These are phyloP conservation scores for Penicillium cataractarum DNA, from an alignment of 495 filamentous ascomycete genomes.

Conservation along the genomic window DNA sequence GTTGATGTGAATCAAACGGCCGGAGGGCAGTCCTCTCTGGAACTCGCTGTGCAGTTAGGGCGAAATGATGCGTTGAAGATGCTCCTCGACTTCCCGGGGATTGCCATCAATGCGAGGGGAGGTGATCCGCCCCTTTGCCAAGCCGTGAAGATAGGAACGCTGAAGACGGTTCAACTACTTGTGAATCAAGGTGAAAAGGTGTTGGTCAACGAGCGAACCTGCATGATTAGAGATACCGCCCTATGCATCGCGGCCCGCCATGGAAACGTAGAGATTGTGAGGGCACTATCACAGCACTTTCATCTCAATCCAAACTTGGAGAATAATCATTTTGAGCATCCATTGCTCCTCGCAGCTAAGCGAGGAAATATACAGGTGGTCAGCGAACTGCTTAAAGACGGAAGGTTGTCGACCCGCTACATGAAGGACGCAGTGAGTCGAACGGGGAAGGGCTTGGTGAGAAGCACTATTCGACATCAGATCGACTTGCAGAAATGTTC, in stretches of 20 bases:
- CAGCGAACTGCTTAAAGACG: background rate
- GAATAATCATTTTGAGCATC: conserved; percentile 11
- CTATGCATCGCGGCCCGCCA: conserved; percentile 15
- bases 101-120: conserved; percentile 17
- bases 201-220: conserved; percentile 13
- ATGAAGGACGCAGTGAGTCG: too few species aligned
- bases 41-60: conserved; percentile 4
- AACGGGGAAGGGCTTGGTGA: too few species aligned
- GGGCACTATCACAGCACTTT: conserved; percentile 11
- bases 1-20: conserved; percentile 12
- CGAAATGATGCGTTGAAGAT: conserved; percentile 4
- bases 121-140: conserved; percentile 11
- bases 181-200: conserved; percentile 11
- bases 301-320: conserved; percentile 13
- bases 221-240: conserved; percentile 13
- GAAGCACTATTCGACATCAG: too few species aligned
- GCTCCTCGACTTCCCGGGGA: conserved; percentile 4
- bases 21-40: conserved; percentile 15
- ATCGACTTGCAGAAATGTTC: too few species aligned
- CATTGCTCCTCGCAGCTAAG: conserved; percentile 10
- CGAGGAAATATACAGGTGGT: conserved; percentile 2
- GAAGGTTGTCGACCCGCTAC: too few species aligned
- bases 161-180: conserved; percentile 9
- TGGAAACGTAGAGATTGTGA: conserved; percentile 14
- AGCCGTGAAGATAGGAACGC: conserved; percentile 5